phyloP scores from a whole-genome alignment of 257 asterid genomes.

The Solanum acaule region DNA sequence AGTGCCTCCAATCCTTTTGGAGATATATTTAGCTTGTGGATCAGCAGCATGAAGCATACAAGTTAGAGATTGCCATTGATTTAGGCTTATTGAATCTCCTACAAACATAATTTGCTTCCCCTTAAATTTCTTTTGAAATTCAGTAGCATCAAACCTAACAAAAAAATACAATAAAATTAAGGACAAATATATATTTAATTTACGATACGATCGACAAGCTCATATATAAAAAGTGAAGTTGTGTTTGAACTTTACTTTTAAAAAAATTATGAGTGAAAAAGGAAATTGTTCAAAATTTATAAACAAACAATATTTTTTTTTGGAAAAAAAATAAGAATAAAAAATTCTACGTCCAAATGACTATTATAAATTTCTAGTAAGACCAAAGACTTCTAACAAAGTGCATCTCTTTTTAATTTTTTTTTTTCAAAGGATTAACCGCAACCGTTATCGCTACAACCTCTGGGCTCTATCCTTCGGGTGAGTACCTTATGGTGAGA shows the following conservation, averaged over 20 bases:
- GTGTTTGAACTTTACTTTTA: background rate
- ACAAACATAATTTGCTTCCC: conserved; percentile 40
- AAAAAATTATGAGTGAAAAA: background rate
- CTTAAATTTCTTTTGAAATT: conserved; percentile 3
- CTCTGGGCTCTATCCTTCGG: accelerated
- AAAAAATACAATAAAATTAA: background rate
- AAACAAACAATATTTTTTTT: background rate
- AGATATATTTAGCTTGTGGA: conserved; percentile 13
- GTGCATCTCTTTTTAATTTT: background rate
- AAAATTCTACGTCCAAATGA: background rate
- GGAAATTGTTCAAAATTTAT: background rate
- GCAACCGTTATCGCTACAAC: accelerated
- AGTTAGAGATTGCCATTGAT: conserved; percentile 40
- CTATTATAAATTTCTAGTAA: background rate
- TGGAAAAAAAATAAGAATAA: background rate
- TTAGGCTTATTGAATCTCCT: conserved; percentile 38
- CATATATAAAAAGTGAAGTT: background rate
- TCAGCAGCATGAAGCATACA: conserved; percentile 26
- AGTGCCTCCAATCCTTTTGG: background rate
- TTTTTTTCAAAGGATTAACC: too few relatives aligned
- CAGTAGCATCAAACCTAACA: conserved; percentile 22
- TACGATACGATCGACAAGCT: background rate
- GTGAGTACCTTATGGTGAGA: background rate
- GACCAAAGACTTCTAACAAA: background rate
- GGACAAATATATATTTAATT: background rate